These are phyloP conservation scores for Apocynum venetum DNA, from an alignment of 257 asterid genomes.

Conservation along the genomic window DNA sequence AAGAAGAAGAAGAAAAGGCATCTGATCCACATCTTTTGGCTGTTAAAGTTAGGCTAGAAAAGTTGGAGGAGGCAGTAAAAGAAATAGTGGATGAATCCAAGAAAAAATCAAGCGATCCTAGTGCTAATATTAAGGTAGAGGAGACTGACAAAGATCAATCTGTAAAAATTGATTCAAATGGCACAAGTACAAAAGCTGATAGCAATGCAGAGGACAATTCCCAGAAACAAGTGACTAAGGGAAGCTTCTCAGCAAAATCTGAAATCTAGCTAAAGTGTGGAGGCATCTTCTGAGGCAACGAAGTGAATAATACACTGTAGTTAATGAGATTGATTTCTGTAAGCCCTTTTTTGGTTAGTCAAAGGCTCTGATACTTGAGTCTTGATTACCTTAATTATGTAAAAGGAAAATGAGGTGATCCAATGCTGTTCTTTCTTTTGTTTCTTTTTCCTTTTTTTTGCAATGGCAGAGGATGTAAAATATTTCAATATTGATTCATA, in stretches of 20 bases:
- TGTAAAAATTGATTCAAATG: constrained; percentile 20
- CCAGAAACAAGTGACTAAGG: constrained; percentile 15
- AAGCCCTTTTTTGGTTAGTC: background rate
- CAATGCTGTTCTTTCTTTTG: no score
- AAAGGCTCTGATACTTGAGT: no score
- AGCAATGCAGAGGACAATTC: background rate
- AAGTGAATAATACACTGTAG: constrained; percentile 12
- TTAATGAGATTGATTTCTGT: background rate
- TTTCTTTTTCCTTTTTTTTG: no score
- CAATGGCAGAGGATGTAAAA: no score
- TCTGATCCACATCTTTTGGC: constrained; percentile 63
- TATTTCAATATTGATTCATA: no score
- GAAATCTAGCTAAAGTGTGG: constrained; percentile 19
- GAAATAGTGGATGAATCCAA: constrained; percentile 53
- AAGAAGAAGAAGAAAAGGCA: constrained; percentile 40
- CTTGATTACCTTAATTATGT: no score
- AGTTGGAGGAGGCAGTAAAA: constrained; percentile 60
- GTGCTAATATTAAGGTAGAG: constrained; percentile 18
- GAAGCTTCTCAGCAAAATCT: constrained; percentile 16
- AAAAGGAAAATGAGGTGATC: background rate
- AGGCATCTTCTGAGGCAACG: constrained; percentile 15
- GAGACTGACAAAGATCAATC: constrained; percentile 20
- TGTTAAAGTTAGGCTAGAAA: constrained; percentile 73
- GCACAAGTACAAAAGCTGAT: constrained; percentile 7
- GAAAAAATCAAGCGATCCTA: constrained; percentile 29